phyloP scores from a whole-genome alignment of 164 flowering plant species.

The Buxus sempervirens region DNA sequence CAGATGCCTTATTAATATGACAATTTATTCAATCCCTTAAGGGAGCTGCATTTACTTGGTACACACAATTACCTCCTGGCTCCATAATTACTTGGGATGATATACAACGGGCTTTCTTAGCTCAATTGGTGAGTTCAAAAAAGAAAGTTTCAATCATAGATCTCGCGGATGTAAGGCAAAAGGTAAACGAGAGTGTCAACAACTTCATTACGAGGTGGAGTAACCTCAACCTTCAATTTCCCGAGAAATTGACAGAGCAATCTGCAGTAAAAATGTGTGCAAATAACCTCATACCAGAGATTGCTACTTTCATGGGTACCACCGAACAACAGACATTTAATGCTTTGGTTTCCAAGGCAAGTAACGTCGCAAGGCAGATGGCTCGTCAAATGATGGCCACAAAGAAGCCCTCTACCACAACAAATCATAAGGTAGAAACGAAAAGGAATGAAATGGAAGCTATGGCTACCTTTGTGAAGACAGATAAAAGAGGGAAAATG shows the following conservation, averaged over 20 bases:
- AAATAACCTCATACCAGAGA: not conserved
- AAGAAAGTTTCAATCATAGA: not conserved
- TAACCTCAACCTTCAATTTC: not conserved
- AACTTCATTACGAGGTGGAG: not conserved
- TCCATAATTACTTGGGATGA: not conserved
- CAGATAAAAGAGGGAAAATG: not conserved
- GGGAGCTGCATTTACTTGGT: not conserved
- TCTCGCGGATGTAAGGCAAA: not conserved
- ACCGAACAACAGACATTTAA: not conserved
- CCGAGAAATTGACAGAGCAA: not conserved
- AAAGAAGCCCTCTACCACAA: not conserved
- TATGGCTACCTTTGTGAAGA: not conserved
- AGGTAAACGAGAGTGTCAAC: not conserved
- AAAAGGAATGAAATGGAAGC: not conserved
- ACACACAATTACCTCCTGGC: not conserved
- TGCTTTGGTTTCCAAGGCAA: not conserved
- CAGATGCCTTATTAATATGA: too few species aligned
- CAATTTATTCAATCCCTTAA: not conserved
- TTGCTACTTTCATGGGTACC: not conserved
- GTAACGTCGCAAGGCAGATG: not conserved
- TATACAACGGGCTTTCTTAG: not conserved
- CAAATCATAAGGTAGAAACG: not conserved
- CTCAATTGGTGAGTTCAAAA: not conserved
- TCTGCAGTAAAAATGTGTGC: not conserved
- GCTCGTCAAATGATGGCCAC: not conserved